Evolutionary conservation across 148 eudicot genomes (phyloP).

Genomic region (Chenopodium formosanum): DNA sequence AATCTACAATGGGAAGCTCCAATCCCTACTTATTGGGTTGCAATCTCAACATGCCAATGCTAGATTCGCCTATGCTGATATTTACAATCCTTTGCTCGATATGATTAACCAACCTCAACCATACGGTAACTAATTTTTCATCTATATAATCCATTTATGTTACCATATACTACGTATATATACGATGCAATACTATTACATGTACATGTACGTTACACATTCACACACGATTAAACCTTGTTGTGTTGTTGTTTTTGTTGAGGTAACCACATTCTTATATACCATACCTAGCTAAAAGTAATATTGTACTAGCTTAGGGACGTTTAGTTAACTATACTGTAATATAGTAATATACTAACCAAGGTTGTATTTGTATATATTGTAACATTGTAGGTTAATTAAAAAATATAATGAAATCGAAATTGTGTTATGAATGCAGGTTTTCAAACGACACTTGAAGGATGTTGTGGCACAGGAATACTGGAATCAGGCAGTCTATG

Average conservation of each 20-base stretch:
- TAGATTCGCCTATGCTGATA: conserved; percentile 27
- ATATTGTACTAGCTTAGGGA: no score
- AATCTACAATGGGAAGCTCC: conserved; percentile 30
- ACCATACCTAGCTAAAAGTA: no score
- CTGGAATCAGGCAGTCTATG: conserved; percentile 31
- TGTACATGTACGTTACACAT: no score
- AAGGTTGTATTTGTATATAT: neutral
- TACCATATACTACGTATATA: neutral
- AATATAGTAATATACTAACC: no score
- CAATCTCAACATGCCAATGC: conserved; percentile 16
- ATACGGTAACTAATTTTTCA: conserved; percentile 23
- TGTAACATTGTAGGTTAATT: neutral
- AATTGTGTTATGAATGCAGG: conserved; percentile 6
- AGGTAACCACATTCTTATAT: no score
- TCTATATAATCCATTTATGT: neutral
- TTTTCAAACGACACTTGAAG: conserved; percentile 27
- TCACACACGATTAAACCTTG: no score
- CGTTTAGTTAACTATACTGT: no score
- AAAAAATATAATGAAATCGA: neutral
- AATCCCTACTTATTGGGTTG: conserved; percentile 21
- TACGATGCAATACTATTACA: no score
- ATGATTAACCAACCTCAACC: conserved; percentile 30
- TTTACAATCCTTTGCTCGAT: conserved; percentile 27
- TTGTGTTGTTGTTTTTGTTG: no score
- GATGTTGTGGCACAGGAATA: conserved; percentile 42